Conservation (phyloP, 345 rosid species). For the Aurinia saxatilis region DNA sequence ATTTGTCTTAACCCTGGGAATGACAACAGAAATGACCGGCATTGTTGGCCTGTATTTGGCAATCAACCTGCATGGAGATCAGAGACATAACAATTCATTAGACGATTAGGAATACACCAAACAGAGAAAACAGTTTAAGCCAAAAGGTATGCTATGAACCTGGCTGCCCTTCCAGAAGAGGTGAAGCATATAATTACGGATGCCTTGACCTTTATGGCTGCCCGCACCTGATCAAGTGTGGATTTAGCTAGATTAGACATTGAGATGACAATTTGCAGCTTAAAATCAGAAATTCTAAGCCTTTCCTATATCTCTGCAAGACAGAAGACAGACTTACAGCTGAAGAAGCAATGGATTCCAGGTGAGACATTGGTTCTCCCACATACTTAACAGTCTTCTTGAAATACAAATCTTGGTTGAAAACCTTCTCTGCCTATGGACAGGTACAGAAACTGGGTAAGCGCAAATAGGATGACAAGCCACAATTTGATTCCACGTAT, state of each 20-base stretch:
- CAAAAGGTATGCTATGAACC: conserved; percentile 35
- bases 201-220: conserved; percentile 98
- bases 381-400: conserved; percentile 84
- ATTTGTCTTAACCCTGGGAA: conserved; percentile 95
- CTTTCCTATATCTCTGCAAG: neutral
- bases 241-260: neutral
- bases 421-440: conserved; percentile 91
- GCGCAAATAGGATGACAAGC: neutral
- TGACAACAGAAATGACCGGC: conserved; percentile 97
- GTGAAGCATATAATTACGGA: conserved; percentile 96
- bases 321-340: conserved; percentile 48
- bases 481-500: neutral
- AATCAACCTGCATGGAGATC: conserved; percentile 61
- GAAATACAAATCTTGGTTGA: conserved; percentile 84
- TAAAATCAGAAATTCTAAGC: neutral
- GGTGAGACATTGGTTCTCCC: conserved; percentile 93
- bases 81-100: neutral
- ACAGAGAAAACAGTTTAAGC: neutral
- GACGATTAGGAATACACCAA: neutral
- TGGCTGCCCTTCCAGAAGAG: conserved; percentile 96
- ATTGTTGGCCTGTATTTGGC: conserved; percentile 97
- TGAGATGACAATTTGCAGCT: neutral
- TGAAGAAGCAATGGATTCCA: conserved; percentile 96
- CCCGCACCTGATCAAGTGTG: conserved; percentile 59
- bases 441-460: neutral